Evolutionary conservation across 2,329 filamentous ascomycete species (phyloP), one percentile per base, ranked within the genome.

Genomic region (Teratosphaeria nubilosa): DNA sequence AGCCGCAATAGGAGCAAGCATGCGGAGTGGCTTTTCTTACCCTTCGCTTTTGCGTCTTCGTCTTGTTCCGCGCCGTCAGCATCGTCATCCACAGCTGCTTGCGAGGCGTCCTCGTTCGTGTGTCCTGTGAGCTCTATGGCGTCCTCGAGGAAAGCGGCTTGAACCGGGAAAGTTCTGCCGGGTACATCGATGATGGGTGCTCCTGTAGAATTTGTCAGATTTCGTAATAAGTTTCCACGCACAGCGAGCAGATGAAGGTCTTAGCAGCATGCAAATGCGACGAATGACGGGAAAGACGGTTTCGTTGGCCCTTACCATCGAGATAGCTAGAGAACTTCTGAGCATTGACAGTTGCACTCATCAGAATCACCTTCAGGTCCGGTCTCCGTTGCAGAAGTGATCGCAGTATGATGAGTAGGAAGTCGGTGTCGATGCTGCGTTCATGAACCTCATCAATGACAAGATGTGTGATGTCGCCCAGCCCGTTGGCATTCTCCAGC

Each of bases 381-480:
- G 86, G 86, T 56, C 92, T 82, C 64, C 83, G 82, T 31, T 82
- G 72, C 75, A 96, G 82, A 3, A 99, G 78, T 62, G 91, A 88
- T 69, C 90, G 90, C 55, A 99, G 80, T 1, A 97, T 88, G 65
- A 99, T 94, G 16, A 99, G 80, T 34, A 99, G 78, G 71, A 99
- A 96, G 71, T 99, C 94, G 58, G 91, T 96, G 70, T 99, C 94
- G 65, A 99, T 97, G 13, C 90, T 89, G 61, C 92, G 85, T 72
- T 99, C 94, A 69, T 99, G 94, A 2, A 97, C 92, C 74, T 99
- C 94, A 69, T 99, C 94, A n/a, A 99, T 85, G 52, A 99, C 85
- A 60, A 99, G 77, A 75, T 97, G 94, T 0, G 92, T 96, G 56
- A 99, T 86, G 63, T 96, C 92, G 58, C 85, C 82, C 51, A 99